These are phyloP conservation scores for Kazachstania viticola DNA, from an alignment of 805 yeast species.

Conservation along the genomic window DNA sequence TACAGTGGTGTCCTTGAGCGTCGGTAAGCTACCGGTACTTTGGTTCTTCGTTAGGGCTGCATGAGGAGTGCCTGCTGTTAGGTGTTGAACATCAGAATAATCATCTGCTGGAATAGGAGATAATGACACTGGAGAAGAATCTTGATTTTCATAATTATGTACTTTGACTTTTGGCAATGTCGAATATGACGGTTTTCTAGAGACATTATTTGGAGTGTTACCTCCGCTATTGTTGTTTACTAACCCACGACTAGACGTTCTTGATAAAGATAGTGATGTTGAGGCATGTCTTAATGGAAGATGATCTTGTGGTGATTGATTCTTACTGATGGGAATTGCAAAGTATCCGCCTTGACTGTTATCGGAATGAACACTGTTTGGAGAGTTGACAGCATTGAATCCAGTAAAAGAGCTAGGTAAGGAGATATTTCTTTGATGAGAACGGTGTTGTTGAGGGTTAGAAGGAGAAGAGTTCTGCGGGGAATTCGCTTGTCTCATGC, in stretches of 20 bases:
- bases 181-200: conserved; percentile 2
- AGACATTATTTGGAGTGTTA: not conserved
- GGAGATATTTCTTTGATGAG: conserved; percentile 17
- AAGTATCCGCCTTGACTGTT: conserved; percentile 27
- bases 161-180: conserved; percentile 1
- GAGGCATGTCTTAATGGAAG: conserved; percentile 14
- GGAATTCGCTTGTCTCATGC: conserved; percentile 4
- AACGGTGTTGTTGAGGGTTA: conserved; percentile 1
- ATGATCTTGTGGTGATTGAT: conserved; percentile 1
- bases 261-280: conserved; percentile 6
- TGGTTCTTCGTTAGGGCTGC: conserved; percentile 6
- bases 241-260: conserved; percentile 11
- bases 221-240: not conserved
- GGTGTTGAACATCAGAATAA: conserved; percentile 5
- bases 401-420: conserved; percentile 9
- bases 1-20: conserved; percentile 2
- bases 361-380: conserved; percentile 17
- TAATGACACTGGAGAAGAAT: not conserved
- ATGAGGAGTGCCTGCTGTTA: conserved; percentile 1
- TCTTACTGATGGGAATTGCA: conserved; percentile 22
- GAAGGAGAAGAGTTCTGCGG: conserved; percentile 1
- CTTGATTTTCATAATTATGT: not conserved
- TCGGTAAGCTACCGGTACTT: conserved; percentile 10
- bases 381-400: conserved; percentile 11
- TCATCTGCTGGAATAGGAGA: not conserved